These are phyloP conservation scores for Boletus patriciae DNA, from an alignment of 768 basidiomycete species.

Conservation along the genomic window DNA sequence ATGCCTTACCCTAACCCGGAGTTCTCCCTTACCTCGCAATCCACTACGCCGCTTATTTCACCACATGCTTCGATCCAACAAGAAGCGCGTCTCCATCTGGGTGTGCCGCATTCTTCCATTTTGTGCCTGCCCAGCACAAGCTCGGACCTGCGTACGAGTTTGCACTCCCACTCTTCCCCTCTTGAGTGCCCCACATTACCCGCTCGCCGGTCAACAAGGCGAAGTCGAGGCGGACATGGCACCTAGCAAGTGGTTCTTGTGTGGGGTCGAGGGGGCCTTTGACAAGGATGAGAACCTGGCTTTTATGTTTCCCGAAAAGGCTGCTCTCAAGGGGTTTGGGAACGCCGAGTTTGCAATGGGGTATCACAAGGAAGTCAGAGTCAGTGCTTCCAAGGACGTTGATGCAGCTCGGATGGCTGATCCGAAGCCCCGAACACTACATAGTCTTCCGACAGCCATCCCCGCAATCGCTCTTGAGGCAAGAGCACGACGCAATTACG, in stretches of 20 bases:
- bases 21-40: constrained; percentile 39
- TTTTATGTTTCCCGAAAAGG: constrained; percentile 87
- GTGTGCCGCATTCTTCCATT: constrained; percentile 81
- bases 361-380: constrained; percentile 91
- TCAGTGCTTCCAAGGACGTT: constrained; percentile 68
- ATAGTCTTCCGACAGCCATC: constrained; percentile 65
- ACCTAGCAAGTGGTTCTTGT: constrained; percentile 94
- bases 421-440: too few species aligned
- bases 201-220: constrained; percentile 76
- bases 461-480: constrained; percentile 68
- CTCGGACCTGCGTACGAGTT: constrained; percentile 92
- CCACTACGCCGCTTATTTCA: constrained; percentile 57
- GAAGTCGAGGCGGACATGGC: constrained; percentile 97
- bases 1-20: too few species aligned
- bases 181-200: constrained; percentile 86
- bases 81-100: constrained; percentile 76
- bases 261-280: constrained; percentile 73
- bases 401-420: constrained; percentile 44
- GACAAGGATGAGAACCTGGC: constrained; percentile 88
- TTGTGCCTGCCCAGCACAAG: constrained; percentile 88
- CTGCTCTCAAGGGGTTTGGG: constrained; percentile 66
- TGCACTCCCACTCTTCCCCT: constrained; percentile 80
- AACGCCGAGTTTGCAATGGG: constrained; percentile 95
- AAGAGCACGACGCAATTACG: constrained; percentile 78
- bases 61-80: constrained; percentile 45